phyloP scores from a whole-genome alignment of 2,329 filamentous ascomycete species.

The Seiridium cupressi region DNA sequence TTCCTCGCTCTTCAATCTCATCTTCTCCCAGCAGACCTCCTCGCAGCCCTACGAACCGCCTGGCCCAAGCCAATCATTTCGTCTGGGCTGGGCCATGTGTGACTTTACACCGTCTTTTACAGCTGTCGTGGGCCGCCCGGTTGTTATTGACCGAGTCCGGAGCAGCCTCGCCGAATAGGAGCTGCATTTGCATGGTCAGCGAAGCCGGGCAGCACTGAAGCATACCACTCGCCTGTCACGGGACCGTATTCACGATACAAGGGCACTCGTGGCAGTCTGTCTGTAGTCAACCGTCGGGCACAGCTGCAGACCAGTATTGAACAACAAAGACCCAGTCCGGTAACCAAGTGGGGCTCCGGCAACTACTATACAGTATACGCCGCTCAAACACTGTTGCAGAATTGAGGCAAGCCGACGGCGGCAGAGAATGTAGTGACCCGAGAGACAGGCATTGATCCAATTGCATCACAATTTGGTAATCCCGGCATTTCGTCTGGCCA shows the following conservation, averaged over 20 bases:
- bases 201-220: not conserved
- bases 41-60: no score
- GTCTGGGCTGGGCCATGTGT: not conserved
- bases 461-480: slow-evolving; percentile 5
- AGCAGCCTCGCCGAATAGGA: not conserved
- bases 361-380: not conserved
- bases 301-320: slow-evolving; percentile 7
- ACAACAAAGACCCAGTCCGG: not conserved
- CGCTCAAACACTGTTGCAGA: not conserved
- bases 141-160: not conserved
- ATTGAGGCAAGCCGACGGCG: not conserved
- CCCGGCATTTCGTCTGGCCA: not conserved
- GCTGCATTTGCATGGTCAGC: no score
- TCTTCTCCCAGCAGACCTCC: not conserved
- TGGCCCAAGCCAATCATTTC: no score
- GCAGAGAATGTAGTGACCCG: not conserved
- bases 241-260: not conserved
- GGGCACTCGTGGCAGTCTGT: not conserved
- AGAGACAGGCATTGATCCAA: not conserved
- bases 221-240: not conserved
- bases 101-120: not conserved
- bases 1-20: not conserved
- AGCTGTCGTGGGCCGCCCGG: not conserved
- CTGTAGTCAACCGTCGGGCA: slow-evolving; percentile 6
- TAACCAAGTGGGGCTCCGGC: not conserved